A percentile compares a stretch with the other conserved stretches of the same genome.
Conservation (phyloP, 352 stramenopile species). For the Phytophthora syringae region DNA sequence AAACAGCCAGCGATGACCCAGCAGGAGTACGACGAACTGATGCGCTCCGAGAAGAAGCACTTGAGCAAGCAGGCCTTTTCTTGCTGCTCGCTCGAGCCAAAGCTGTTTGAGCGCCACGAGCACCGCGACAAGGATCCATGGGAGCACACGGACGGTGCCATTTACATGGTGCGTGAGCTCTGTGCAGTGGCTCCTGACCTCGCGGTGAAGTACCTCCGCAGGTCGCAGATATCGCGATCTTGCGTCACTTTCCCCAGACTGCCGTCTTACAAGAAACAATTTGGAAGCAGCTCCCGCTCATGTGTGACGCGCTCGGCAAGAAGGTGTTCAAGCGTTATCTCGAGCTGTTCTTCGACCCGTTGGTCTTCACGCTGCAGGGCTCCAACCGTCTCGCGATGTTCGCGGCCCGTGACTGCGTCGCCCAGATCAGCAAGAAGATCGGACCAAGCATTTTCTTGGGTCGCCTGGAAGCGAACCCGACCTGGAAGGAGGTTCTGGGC, state of each 20-base stretch:
- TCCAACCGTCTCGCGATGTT: constrained; percentile 72
- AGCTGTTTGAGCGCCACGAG: constrained; percentile 89
- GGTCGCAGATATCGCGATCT: constrained; percentile 75
- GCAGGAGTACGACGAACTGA: constrained; percentile 92
- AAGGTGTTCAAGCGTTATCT: constrained; percentile 85
- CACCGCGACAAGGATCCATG: constrained; percentile 92
- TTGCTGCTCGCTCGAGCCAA: constrained; percentile 95
- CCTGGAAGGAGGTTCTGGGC: constrained; percentile 65
- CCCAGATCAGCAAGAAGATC: constrained; percentile 78
- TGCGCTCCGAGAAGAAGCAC: constrained; percentile 93
- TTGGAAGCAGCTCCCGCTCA: constrained; percentile 83
- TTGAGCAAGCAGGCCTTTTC: constrained; percentile 94
- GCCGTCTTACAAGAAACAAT: constrained; percentile 81
- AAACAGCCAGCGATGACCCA: constrained; percentile 92
- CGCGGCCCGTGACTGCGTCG: constrained; percentile 79
- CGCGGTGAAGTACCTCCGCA: constrained; percentile 56
- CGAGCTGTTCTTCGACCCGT: constrained; percentile 85
- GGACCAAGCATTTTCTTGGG: constrained; percentile 86
- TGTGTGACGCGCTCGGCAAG: constrained; percentile 81
- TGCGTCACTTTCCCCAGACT: constrained; percentile 81
- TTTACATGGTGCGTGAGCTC: constrained; percentile 96
- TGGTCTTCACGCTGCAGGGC: constrained; percentile 83
- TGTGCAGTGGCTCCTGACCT: constrained; percentile 66
- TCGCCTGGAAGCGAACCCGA: constrained; percentile 69
- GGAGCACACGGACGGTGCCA: constrained; percentile 95